Percentiles rank a stretch among this genome's conserved stretches.
These are phyloP conservation scores for Phaseolus lunatus DNA, from an alignment of 306 rosid species.

Conservation along the genomic window DNA sequence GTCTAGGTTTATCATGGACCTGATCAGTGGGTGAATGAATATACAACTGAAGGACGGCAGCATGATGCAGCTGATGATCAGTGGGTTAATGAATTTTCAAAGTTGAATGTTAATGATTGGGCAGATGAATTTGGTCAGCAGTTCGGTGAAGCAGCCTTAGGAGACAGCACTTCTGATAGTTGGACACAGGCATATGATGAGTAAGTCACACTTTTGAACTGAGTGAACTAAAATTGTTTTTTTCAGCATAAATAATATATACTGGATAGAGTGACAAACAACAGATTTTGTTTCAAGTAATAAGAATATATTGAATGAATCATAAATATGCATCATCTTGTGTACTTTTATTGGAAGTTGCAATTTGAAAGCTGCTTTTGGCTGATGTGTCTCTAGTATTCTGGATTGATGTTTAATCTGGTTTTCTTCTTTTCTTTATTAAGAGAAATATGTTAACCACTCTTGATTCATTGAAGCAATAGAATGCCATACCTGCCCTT, in stretches of 20 bases:
- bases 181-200: slow-evolving; percentile 92
- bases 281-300: slow-evolving; percentile 9
- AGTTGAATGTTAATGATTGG: slow-evolving; percentile 87
- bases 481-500: slow-evolving; percentile 11
- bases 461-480: slow-evolving; percentile 34
- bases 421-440: slow-evolving; percentile 14
- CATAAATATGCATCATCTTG: neutral
- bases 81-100: slow-evolving; percentile 95
- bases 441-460: neutral
- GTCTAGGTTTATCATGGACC: slow-evolving; percentile 71
- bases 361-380: slow-evolving; percentile 27
- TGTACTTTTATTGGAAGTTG: neutral
- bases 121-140: slow-evolving; percentile 90
- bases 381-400: slow-evolving; percentile 31
- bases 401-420: slow-evolving; percentile 19
- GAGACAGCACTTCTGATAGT: slow-evolving; percentile 63
- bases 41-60: slow-evolving; percentile 56
- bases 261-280: slow-evolving; percentile 4
- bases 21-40: slow-evolving; percentile 89
- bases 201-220: slow-evolving; percentile 60
- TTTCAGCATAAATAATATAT: neutral
- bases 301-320: slow-evolving; percentile 1
- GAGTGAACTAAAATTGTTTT: neutral
- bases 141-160: slow-evolving; percentile 76
- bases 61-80: slow-evolving; percentile 68